These are phyloP conservation scores for Aspergillus transmontanensis DNA, from an alignment of 2,329 filamentous ascomycete species.

Conservation along the genomic window DNA sequence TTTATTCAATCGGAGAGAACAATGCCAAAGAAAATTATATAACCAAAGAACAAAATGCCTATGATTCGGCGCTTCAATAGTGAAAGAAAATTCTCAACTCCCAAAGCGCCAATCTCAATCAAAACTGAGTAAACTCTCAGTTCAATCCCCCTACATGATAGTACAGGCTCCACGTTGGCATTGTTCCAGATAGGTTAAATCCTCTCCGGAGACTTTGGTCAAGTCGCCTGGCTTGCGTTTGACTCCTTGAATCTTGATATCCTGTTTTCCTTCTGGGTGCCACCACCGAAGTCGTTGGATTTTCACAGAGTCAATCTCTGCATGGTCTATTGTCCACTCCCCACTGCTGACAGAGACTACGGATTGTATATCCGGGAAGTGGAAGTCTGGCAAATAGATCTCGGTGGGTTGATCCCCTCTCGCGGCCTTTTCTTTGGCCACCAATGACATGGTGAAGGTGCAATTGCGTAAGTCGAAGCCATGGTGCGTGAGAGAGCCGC, in stretches of 20 bases:
- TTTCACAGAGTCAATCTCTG: slow-evolving; percentile 68
- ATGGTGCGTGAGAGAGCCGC: slow-evolving; percentile 70
- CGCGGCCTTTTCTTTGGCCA: slow-evolving; percentile 61
- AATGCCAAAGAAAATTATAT: not conserved
- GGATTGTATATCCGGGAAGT: slow-evolving; percentile 77
- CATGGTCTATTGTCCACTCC: slow-evolving; percentile 81
- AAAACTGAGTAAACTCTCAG: not conserved
- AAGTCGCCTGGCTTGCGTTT: slow-evolving; percentile 57
- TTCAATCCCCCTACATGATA: slow-evolving; percentile 49
- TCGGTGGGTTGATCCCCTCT: slow-evolving; percentile 70
- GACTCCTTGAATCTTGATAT: slow-evolving; percentile 72
- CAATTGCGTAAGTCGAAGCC: slow-evolving; percentile 83
- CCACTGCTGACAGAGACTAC: slow-evolving; percentile 78
- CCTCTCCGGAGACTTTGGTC: slow-evolving; percentile 61
- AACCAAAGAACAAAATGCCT: not conserved
- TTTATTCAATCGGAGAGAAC: not conserved
- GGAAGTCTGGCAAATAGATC: slow-evolving; percentile 85
- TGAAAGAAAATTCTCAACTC: not conserved
- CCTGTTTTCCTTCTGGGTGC: slow-evolving; percentile 85
- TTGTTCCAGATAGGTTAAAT: slow-evolving; percentile 75
- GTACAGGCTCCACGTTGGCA: slow-evolving; percentile 52
- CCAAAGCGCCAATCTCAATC: not conserved
- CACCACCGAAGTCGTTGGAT: slow-evolving; percentile 87
- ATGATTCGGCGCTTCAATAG: not conserved
- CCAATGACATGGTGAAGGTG: slow-evolving; percentile 72